Evolutionary conservation across 768 basidiomycete genomes (phyloP).

Genomic region (Rhizopogon vesiculosus): DNA sequence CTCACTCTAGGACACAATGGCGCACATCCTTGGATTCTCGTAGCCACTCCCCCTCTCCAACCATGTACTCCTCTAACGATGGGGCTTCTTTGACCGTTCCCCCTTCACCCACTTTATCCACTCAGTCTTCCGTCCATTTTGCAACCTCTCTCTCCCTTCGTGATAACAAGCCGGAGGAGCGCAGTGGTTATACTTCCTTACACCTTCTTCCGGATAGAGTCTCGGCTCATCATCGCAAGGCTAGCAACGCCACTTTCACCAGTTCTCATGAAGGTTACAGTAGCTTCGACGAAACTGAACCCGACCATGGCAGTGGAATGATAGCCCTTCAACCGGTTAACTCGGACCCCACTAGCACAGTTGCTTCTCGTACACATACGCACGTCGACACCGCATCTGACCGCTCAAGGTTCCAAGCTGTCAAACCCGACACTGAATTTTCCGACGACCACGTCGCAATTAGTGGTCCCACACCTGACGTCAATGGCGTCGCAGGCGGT

Average conservation of each 20-base stretch:
- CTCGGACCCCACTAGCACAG: conserved; percentile 28
- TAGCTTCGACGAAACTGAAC: too few species aligned
- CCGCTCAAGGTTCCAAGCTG: conserved; percentile 16
- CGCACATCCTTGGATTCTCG: too few species aligned
- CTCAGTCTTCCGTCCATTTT: conserved; percentile 58
- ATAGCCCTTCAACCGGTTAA: conserved; percentile 34
- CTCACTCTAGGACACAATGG: too few species aligned
- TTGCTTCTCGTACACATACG: conserved; percentile 32
- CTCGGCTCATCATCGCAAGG: too few species aligned
- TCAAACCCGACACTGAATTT: not conserved
- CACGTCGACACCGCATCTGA: conserved; percentile 35
- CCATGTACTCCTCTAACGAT: conserved; percentile 36
- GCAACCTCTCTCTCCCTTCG: conserved; percentile 53
- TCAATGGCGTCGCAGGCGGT: not conserved
- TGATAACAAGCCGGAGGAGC: conserved; percentile 62
- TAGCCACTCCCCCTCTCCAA: conserved; percentile 26
- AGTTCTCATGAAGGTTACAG: too few species aligned
- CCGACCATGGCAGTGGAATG: too few species aligned
- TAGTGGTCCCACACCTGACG: conserved; percentile 4
- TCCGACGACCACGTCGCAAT: conserved; percentile 1
- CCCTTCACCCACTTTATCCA: conserved; percentile 76
- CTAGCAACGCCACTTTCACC: too few species aligned
- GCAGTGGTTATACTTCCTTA: conserved; percentile 46
- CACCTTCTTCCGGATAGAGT: too few species aligned
- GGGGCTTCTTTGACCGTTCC: conserved; percentile 40